A percentile compares a stretch with the other conserved stretches of the same genome.
Evolutionary conservation across 1,284 basidiomycete genomes (phyloP).

Genomic region (Apiotrichum veenhuisii): DNA sequence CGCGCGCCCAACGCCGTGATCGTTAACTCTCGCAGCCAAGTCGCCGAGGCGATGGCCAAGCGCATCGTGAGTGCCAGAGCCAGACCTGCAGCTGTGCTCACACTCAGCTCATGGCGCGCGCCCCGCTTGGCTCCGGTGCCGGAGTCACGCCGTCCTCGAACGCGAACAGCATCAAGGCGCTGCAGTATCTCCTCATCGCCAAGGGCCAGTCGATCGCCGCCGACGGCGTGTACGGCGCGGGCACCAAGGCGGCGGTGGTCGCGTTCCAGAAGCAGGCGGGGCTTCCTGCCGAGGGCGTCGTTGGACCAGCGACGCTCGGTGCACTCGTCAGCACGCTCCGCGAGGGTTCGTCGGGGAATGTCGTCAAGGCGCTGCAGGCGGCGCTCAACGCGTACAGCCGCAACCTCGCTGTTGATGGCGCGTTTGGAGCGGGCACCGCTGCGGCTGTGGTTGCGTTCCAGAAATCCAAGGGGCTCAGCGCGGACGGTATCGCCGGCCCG

Average conservation of each 20-base stretch:
- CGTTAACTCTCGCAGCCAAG: too few relatives aligned
- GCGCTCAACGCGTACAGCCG: background rate
- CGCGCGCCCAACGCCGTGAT: too few relatives aligned
- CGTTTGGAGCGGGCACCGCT: constrained; percentile 6
- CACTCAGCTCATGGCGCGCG: background rate
- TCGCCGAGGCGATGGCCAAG: too few relatives aligned
- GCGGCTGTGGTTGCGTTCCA: constrained; percentile 1
- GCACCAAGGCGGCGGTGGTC: background rate
- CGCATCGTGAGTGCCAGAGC: too few relatives aligned
- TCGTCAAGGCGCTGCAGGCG: constrained; percentile 3
- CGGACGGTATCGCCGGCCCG: constrained; percentile 6
- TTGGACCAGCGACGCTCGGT: constrained; percentile 11
- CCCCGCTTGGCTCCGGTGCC: background rate
- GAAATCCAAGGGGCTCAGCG: background rate
- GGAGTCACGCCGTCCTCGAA: background rate
- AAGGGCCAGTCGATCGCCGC: background rate
- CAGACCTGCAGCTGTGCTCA: too few relatives aligned
- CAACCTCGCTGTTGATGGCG: constrained; percentile 3
- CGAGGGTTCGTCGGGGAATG: background rate
- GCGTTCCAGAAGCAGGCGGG: constrained; percentile 2
- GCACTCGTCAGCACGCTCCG: background rate
- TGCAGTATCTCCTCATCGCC: constrained; percentile 7
- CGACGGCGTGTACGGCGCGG: constrained; percentile 9
- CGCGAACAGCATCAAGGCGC: background rate
- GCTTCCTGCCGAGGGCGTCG: background rate